Percentiles rank a stretch among this genome's conserved stretches.
These are phyloP conservation scores for Lodderomyces jiufengensis DNA, from an alignment of 1,139 yeast species.

Conservation along the genomic window DNA sequence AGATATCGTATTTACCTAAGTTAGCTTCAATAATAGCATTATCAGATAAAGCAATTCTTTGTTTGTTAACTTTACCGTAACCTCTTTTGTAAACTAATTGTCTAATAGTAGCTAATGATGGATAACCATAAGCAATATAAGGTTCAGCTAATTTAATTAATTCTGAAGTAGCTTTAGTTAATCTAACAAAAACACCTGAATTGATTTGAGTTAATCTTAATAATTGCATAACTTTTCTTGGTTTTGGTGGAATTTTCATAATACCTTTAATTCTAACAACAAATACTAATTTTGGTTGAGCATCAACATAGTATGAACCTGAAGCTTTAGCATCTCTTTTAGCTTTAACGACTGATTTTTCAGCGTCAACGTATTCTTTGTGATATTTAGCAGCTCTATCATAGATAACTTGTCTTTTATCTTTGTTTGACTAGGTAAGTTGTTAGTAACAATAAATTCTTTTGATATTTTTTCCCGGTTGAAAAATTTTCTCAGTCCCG, in stretches of 20 bases:
- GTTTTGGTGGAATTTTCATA: constrained; percentile 99
- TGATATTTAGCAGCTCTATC: constrained; percentile 98
- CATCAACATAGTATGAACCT: constrained; percentile 96
- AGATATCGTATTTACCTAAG: constrained; percentile 96
- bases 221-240: constrained; percentile 98
- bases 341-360: constrained; percentile 87
- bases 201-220: constrained; percentile 97
- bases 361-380: constrained; percentile 93
- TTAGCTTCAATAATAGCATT: constrained; percentile 90
- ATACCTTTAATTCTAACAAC: constrained; percentile 99
- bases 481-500: constrained; percentile 77
- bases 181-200: constrained; percentile 96
- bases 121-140: constrained; percentile 99
- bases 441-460: too few species aligned
- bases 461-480: too few species aligned
- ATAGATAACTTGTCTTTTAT: constrained; percentile 92
- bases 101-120: constrained; percentile 93
- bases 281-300: constrained; percentile 94
- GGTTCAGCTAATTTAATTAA: constrained; percentile 97
- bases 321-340: constrained; percentile 96
- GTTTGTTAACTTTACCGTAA: constrained; percentile 98
- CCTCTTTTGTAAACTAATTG: constrained; percentile 99
- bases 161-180: constrained; percentile 98
- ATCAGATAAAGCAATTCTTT: constrained; percentile 93
- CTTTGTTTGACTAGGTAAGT: constrained; percentile 65